phyloP scores from a whole-genome alignment of 2,329 filamentous ascomycete genomes.

The Verticillium isaacii region DNA sequence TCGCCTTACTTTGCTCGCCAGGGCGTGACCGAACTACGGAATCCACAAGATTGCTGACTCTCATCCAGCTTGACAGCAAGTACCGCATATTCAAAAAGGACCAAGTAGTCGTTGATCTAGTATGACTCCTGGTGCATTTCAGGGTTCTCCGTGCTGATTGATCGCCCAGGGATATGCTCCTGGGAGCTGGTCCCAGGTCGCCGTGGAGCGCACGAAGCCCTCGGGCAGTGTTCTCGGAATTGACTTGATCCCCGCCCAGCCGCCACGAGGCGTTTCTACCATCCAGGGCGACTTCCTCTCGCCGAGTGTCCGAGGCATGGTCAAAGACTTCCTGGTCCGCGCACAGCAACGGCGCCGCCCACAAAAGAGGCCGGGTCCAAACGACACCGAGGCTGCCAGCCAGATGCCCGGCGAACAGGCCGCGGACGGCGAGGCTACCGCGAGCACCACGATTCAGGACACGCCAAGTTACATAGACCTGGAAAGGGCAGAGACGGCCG shows the following conservation, averaged over 20 bases:
- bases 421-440: conserved; percentile 12
- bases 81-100: conserved; percentile 74
- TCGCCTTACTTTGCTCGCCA: no score
- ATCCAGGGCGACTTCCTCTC: conserved; percentile 94
- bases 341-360: conserved; percentile 42
- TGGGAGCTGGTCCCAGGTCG: conserved; percentile 75
- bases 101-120: conserved; percentile 86
- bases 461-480: conserved; percentile 61
- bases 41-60: neutral
- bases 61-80: conserved; percentile 68
- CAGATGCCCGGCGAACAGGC: no score
- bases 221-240: conserved; percentile 81
- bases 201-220: conserved; percentile 71
- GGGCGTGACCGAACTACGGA: neutral
- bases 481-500: conserved; percentile 44
- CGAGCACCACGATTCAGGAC: conserved; percentile 25
- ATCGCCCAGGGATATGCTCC: conserved; percentile 65
- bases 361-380: conserved; percentile 10
- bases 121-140: conserved; percentile 33
- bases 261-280: conserved; percentile 84
- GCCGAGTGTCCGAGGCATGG: conserved; percentile 65
- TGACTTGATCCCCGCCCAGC: conserved; percentile 88
- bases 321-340: conserved; percentile 69
- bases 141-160: neutral
- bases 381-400: conserved; percentile 8